Evolutionary conservation across 1,284 basidiomycete species (phyloP).

Genomic region (Ustilago hordei): DNA sequence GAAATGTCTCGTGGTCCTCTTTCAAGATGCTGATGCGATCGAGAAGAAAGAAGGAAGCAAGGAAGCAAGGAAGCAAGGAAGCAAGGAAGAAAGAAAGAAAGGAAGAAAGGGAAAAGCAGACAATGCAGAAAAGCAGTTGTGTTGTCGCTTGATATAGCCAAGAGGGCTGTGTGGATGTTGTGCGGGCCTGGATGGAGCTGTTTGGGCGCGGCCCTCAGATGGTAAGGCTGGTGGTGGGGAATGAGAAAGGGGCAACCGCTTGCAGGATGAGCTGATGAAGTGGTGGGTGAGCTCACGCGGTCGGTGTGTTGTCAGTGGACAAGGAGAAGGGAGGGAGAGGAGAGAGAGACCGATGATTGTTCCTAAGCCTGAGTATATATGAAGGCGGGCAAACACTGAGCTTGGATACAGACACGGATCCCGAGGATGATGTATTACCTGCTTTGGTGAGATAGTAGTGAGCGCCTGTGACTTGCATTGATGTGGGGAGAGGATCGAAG

Average conservation of each 20-base stretch:
- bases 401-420: background rate
- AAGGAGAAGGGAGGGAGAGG: background rate
- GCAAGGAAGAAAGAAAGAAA: background rate
- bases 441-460: too few relatives aligned
- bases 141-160: background rate
- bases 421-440: background rate
- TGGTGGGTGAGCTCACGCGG: background rate
- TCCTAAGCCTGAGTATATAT: background rate
- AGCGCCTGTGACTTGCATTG: background rate
- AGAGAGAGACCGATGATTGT: background rate
- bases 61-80: background rate
- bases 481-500: background rate
- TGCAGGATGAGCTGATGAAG: slow-evolving; percentile 6
- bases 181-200: slow-evolving; percentile 5
- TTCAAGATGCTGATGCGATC: background rate
- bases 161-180: background rate
- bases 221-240: background rate
- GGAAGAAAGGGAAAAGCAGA: background rate
- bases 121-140: background rate
- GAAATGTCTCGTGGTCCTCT: background rate
- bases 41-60: background rate
- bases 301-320: background rate
- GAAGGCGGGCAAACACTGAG: slow-evolving; percentile 8
- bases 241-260: background rate
- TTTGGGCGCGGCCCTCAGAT: background rate